Base-by-base conservation (phyloP, 2,329 filamentous ascomycete species). In the Colletotrichum camelliae region DNA sequence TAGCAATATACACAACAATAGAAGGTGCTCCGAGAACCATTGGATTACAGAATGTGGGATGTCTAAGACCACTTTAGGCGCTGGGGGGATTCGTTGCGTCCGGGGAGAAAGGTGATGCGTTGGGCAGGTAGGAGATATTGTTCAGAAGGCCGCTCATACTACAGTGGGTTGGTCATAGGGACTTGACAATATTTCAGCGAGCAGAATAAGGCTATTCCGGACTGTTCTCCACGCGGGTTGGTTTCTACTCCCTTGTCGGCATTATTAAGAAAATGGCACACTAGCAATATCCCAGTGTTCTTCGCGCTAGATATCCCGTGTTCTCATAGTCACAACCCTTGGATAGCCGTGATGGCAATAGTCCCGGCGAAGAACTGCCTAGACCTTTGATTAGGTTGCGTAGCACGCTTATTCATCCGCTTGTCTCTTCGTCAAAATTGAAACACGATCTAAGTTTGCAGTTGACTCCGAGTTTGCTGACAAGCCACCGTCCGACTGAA, bases 121-220 rank as follows among this genome's bases (percentile, higher is more conserved):
- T 29, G 55, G 55, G 24, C 55, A 24, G 4, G 7, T 58, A 24
- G 55, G 55, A 58, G 24, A 58, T 29, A 58, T 58, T 58, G 7
- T 0, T 4, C 55, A 0, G 3, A 29, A 29, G n/a, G 0, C 55
- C 15, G n/a, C n/a, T n/a, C n/a, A n/a, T 4, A 4, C 24, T 27
- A 27, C 24, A 27, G 24, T 27, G 4, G 24, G 24, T 58, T 29
- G 12, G 55, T 24, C 55, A 58, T 58, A 9, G 55, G 2, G n/a
- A 58, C 55, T 29, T n/a, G 8, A 0, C 29, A 1, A 29, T 2
- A 7, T 18, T 58, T 29, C 55, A 24, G 1, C 13, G n/a, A 58
- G 21, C n/a, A 58, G 27, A 58, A 29, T 13, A 58, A n/a, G 55
- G 24, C 55, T 58, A 2, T 29, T 58, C 24, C 29, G 3, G 7